These are phyloP conservation scores for Lojkania enalia DNA, from an alignment of 2,329 filamentous ascomycete species.

Conservation along the genomic window DNA sequence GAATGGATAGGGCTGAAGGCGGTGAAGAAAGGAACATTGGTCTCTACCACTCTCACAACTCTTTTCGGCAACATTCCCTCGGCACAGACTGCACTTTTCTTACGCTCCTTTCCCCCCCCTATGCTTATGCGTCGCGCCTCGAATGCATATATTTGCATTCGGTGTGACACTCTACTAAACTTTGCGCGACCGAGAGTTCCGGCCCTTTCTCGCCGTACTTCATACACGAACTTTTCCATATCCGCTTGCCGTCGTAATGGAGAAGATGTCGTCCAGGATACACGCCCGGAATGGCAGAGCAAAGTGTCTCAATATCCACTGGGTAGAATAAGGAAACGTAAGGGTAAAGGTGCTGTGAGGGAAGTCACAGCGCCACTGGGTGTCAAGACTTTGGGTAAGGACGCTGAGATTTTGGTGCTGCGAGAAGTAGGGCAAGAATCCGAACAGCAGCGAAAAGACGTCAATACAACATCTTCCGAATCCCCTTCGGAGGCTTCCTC, in stretches of 20 bases:
- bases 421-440: conserved; percentile 28
- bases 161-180: conserved; percentile 39
- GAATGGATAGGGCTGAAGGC: conserved; percentile 34
- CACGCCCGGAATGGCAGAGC: conserved; percentile 9
- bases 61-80: conserved; percentile 8
- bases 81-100: conserved; percentile 6
- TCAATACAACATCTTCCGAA: conserved; percentile 6
- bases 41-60: background rate
- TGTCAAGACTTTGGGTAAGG: conserved; percentile 36
- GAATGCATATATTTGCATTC: conserved; percentile 44
- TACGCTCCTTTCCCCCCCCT: conserved; percentile 16
- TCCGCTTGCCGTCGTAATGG: conserved; percentile 29
- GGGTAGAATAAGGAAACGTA: conserved; percentile 24
- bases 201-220: conserved; percentile 16
- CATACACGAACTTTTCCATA: conserved; percentile 33
- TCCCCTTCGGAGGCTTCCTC: no score
- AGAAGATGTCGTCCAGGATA: conserved; percentile 12
- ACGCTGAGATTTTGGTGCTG: conserved; percentile 42
- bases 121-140: conserved; percentile 44
- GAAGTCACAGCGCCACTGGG: conserved; percentile 33
- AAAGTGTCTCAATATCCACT: conserved; percentile 19
- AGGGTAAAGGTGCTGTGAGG: conserved; percentile 27
- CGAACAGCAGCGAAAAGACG: conserved; percentile 2
- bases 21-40: conserved; percentile 32
- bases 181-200: conserved; percentile 26